These are phyloP conservation scores for Hortaea werneckii DNA, from an alignment of 2,329 filamentous ascomycete species.

Conservation along the genomic window DNA sequence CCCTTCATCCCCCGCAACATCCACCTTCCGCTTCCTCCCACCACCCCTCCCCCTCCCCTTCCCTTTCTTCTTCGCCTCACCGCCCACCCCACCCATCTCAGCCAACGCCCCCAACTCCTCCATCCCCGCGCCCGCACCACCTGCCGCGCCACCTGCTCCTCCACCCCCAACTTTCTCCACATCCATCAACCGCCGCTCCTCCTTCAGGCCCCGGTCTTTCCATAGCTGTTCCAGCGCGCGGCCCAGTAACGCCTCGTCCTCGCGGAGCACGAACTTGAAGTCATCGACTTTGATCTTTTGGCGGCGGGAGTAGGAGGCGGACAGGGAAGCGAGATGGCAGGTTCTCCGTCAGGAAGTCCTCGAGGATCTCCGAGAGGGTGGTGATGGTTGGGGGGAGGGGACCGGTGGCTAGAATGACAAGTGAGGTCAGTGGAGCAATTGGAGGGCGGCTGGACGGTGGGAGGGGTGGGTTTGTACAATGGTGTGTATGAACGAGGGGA, in stretches of 20 bases:
- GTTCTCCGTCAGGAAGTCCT: constrained; percentile 93
- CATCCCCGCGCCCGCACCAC: constrained; percentile 15
- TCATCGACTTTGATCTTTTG: constrained; percentile 98
- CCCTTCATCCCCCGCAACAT: constrained; percentile 6
- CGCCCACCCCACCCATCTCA: constrained; percentile 44
- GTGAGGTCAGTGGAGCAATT: no score
- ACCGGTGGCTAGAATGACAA: constrained; percentile 31
- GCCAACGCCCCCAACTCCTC: constrained; percentile 51
- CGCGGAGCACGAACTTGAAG: constrained; percentile 85
- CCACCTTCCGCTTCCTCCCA: constrained; percentile 20
- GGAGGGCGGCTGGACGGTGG: no score
- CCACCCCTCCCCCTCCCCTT: constrained; percentile 16
- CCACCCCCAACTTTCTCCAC: constrained; percentile 53
- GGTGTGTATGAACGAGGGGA: background rate
- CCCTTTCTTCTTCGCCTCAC: constrained; percentile 29
- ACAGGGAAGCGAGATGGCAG: constrained; percentile 78
- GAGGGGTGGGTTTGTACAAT: no score
- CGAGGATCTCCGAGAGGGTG: constrained; percentile 87
- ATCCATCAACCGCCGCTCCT: constrained; percentile 65
- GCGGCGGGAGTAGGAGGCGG: constrained; percentile 74
- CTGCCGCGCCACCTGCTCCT: constrained; percentile 22
- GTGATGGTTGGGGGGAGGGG: constrained; percentile 77
- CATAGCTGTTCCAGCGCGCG: constrained; percentile 82
- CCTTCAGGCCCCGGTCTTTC: constrained; percentile 78
- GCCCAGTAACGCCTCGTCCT: constrained; percentile 76